Evolutionary conservation across 2,329 filamentous ascomycete genomes (phyloP).

Genomic region (Aureobasidium sp.): DNA sequence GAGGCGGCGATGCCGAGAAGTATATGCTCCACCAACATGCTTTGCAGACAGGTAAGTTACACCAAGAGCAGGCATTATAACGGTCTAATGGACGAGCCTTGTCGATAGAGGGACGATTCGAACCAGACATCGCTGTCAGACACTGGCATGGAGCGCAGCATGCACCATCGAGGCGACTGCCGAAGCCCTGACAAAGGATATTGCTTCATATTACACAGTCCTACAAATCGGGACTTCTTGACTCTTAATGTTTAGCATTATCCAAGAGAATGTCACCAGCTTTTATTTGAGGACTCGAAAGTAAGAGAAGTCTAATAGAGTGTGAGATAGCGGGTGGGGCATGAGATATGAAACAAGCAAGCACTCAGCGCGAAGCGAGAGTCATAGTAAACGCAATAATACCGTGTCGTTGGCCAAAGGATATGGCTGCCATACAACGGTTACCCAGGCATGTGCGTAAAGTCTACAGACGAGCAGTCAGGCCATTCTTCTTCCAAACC

Average conservation of each 20-base stretch:
- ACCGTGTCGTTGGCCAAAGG: neutral
- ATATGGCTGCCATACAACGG: neutral
- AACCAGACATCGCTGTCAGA: neutral
- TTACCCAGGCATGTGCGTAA: neutral
- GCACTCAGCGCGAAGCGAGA: constrained; percentile 2
- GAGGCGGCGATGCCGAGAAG: constrained; percentile 9
- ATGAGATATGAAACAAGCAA: constrained; percentile 7
- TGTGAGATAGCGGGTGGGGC: constrained; percentile 5
- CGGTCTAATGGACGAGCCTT: constrained; percentile 1
- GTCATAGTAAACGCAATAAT: neutral
- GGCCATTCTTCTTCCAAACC: neutral
- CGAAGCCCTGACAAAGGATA: neutral
- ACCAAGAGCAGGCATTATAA: neutral
- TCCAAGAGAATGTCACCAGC: neutral
- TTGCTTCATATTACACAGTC: neutral
- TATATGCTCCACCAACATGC: constrained; percentile 9
- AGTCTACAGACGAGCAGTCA: neutral
- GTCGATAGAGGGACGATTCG: neutral
- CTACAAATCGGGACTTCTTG: neutral
- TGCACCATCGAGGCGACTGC: neutral
- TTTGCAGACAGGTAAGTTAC: constrained; percentile 8
- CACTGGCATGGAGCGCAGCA: neutral
- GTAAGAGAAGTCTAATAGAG: constrained; percentile 6
- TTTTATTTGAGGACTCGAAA: neutral
- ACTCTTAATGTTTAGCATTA: neutral